phyloP scores from a whole-genome alignment of 352 stramenopile species.

The Phytopythium oedochilum region DNA sequence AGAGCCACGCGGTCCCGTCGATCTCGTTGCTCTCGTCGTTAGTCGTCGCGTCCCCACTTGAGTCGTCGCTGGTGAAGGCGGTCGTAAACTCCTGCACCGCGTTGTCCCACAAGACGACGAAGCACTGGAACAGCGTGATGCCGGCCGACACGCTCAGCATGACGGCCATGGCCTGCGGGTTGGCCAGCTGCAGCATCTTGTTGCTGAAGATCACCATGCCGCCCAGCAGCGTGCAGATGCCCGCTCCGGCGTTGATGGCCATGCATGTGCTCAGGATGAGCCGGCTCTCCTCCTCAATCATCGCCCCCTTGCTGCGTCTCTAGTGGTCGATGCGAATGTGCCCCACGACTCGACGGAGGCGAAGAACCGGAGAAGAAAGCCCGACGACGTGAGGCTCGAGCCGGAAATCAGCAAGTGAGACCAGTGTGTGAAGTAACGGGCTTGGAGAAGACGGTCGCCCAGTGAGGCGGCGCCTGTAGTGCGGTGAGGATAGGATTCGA shows the following conservation, averaged over 20 bases:
- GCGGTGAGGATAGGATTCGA: neutral
- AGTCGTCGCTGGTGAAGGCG: conserved; percentile 17
- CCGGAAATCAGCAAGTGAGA: conserved; percentile 5
- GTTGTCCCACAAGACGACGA: conserved; percentile 64
- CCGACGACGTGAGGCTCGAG: neutral
- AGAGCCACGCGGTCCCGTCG: conserved; percentile 54
- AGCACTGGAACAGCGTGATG: conserved; percentile 75
- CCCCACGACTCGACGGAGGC: neutral
- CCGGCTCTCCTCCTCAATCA: conserved; percentile 25
- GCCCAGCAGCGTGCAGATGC: conserved; percentile 53
- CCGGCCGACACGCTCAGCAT: conserved; percentile 61
- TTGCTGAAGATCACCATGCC: conserved; percentile 71
- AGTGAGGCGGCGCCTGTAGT: neutral
- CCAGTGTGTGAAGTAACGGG: neutral
- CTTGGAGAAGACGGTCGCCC: too few species aligned
- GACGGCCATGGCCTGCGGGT: conserved; percentile 48
- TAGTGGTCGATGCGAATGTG: conserved; percentile 4
- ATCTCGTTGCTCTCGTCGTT: conserved; percentile 13
- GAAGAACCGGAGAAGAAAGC: neutral
- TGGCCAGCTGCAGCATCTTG: conserved; percentile 56
- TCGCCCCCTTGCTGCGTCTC: neutral
- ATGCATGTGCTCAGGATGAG: conserved; percentile 34
- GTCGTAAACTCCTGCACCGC: conserved; percentile 33
- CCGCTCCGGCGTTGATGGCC: conserved; percentile 49
- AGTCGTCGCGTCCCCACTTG: neutral